These are phyloP conservation scores for Hypomyces perniciosus DNA, from an alignment of 2,329 filamentous ascomycete species.

Conservation along the genomic window DNA sequence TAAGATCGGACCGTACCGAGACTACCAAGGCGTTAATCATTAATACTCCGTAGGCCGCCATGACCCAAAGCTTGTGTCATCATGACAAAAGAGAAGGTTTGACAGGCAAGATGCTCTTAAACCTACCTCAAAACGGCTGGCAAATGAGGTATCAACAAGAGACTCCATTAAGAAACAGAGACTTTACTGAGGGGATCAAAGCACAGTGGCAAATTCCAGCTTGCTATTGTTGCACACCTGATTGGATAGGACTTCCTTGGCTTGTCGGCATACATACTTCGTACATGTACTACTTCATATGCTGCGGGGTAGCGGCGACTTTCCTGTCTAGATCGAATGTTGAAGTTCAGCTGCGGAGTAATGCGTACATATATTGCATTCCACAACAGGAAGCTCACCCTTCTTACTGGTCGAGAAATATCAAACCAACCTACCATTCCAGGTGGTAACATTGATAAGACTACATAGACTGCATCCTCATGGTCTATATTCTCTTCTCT, in stretches of 20 bases:
- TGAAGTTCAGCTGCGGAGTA: neutral
- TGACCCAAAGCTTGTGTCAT: too few species aligned
- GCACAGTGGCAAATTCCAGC: too few species aligned
- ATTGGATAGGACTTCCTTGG: too few species aligned
- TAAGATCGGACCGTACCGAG: neutral
- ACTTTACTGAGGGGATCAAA: too few species aligned
- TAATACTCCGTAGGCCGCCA: neutral
- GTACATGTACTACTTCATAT: neutral
- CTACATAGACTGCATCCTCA: neutral
- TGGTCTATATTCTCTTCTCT: neutral
- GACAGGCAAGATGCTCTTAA: too few species aligned
- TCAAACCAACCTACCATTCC: neutral
- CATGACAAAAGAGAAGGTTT: too few species aligned
- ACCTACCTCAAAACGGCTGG: too few species aligned
- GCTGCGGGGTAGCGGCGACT: neutral
- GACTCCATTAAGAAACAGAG: too few species aligned
- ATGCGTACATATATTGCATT: neutral
- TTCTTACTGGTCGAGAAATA: neutral
- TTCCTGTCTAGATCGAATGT: neutral
- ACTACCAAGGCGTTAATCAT: neutral
- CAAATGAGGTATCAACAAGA: too few species aligned
- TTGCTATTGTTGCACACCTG: too few species aligned
- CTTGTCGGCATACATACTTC: too few species aligned
- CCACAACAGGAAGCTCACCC: neutral
- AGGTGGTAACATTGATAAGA: neutral